Evolutionary conservation across 2,329 filamentous ascomycete species (phyloP).

Genomic region (Scolecobasidium constrictum): DNA sequence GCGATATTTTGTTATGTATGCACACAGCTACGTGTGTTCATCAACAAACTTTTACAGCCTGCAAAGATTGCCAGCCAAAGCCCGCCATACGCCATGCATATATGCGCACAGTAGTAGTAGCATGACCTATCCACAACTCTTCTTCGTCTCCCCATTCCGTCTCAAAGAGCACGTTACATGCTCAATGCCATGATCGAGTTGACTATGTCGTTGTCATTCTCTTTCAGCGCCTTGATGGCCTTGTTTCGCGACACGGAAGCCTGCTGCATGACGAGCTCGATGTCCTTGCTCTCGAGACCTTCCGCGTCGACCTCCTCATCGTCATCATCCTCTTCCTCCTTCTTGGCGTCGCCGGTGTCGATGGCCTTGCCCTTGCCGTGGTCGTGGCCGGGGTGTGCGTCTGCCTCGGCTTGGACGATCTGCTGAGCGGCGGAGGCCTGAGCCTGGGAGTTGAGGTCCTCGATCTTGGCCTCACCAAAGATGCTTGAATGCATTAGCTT

Average conservation of each 20-base stretch:
- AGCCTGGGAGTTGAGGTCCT: constrained; percentile 97
- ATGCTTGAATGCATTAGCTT: constrained; percentile 49
- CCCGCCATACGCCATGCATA: not conserved
- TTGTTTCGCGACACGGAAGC: constrained; percentile 95
- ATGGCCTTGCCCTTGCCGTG: constrained; percentile 67
- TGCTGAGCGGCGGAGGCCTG: constrained; percentile 94
- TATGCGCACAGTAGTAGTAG: too few relatives aligned
- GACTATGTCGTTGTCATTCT: constrained; percentile 99
- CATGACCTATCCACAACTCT: not conserved
- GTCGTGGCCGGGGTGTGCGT: constrained; percentile 62
- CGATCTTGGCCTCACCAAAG: constrained; percentile 99
- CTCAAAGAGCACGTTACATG: constrained; percentile 24
- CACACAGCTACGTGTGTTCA: not conserved
- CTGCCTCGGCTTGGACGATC: constrained; percentile 64
- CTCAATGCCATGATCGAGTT: constrained; percentile 98
- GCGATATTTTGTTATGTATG: not conserved
- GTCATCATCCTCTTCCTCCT: constrained; percentile 77
- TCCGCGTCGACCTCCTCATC: constrained; percentile 91
- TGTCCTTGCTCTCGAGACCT: constrained; percentile 97
- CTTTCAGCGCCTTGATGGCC: constrained; percentile 95
- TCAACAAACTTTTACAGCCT: not conserved
- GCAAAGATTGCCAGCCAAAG: not conserved
- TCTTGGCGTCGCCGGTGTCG: constrained; percentile 49
- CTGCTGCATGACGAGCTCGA: constrained; percentile 98
- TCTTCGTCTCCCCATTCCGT: not conserved